Evolutionary conservation across 2,329 filamentous ascomycete species (phyloP), one percentile per base, ranked within the genome.

Genomic region (Alternaria infectoria): DNA sequence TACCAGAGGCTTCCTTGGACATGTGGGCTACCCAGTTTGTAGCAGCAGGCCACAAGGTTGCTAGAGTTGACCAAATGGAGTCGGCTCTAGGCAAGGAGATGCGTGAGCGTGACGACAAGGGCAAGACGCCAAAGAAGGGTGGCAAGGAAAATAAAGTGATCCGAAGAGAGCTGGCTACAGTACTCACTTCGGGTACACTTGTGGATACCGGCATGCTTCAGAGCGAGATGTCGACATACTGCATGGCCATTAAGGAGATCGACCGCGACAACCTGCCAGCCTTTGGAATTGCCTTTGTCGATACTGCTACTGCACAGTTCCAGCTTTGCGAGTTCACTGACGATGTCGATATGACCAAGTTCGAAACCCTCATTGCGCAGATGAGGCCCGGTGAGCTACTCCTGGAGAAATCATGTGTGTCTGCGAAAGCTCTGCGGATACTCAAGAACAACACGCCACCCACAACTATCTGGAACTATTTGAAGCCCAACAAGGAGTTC

Each of bases 21-120:
- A 90, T 96, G 78, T 99, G 96, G 96, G 93, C 96, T 60, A 97
- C 96, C 74, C 96, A 99, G 74, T 99, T 99, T 73, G 94, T 99
- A 44, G 96, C 95, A 62, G 98, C 98, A 79, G 96, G 96, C 32
- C 97, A 90, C 87, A 99, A 99, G 81, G 96, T 99, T 57, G 96
- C 96, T 7, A 87, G 95, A 17, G 96, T 99, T 23, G 96, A 98
- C 78, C 96, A 99, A 79, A 94, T 94, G 86, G 96, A 99, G 82
- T 97, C 93, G 32, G 96, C 96, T 3, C 83, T 99, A 9, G 94
- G 91, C 61, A 99, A 99, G 78, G 95, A 99, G 80, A 98, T 99
- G 96, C 91, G 96, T n/a, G 96, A 99, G 80, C 88, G 95, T 40
- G 92, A 91, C 66, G 87, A 79, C 40, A 73, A 86, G 60, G 83